Base-by-base conservation (phyloP, 768 basidiomycete species). In the Termitomyces heimii region DNA sequence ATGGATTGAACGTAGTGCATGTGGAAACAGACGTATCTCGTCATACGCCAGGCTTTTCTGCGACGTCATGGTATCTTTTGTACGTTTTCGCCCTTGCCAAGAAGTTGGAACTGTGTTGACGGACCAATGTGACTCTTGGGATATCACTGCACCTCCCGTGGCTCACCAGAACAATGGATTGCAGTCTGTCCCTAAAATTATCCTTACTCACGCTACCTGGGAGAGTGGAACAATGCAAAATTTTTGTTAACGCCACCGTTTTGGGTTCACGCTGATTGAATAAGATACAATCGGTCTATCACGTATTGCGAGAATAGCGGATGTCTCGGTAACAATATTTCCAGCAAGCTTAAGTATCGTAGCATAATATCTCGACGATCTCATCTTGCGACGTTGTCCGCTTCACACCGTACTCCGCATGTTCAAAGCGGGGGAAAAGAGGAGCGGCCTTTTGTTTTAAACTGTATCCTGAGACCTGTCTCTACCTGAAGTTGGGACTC, bases 141-240 rank as follows among this genome's bases (percentile, higher is more conserved):
- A 39, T 26, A 54, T 31, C 34, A 8, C 32, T 31, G 53, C 47
- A 54, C 35, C 47, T 45, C 45, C 29, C 58, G 22, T 37, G 35
- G 44, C 34, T 45, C 18, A 46, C 50, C 50, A 52, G 42, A 34
- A 26, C 16, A 26, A 34, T 35, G 31, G 42, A 24, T 28, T 24
- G 13, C 26, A 12, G 8, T 40, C 18, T 37, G 28, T 50, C 34
- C 28, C 37, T 28, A 20, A 9, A 16, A 18, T 22, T 20, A 14
- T 49, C 28, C n/a, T 13, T 45, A 49, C 60, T 46, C 56, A 54
- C 47, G 59, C 50, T 56, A 26, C 40, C 45, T 56, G 45, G 45
- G 24, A 46, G 28, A 50, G 53, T 45, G 47, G 55, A 42, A 35
- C n/a, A 46, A 8, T 42, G 26, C 26, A 42, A 37, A 16, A 44